Conservation (phyloP, 202 grass and related monocot genomes). For the Eragrostis tef region DNA sequence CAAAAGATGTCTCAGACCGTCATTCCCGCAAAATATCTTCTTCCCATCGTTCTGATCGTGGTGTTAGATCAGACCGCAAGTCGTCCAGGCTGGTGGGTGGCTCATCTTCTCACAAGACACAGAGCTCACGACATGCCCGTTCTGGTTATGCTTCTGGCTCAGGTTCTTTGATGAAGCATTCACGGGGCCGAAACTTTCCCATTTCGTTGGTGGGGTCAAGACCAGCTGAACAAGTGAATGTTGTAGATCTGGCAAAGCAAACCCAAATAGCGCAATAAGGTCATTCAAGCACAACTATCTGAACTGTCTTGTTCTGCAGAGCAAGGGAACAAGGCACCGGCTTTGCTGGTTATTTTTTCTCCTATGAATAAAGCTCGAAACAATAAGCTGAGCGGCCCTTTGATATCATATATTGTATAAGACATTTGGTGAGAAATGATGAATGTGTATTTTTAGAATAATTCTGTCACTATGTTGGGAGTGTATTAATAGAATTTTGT, state of each 20-base stretch:
- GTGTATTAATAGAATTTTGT: neutral
- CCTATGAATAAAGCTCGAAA: conserved; percentile 46
- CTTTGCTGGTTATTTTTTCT: neutral
- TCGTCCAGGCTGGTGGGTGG: conserved; percentile 45
- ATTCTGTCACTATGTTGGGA: neutral
- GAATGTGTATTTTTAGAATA: conserved; percentile 3
- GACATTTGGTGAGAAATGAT: conserved; percentile 2
- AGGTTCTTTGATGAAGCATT: conserved; percentile 46
- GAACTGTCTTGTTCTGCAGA: neutral
- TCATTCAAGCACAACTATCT: neutral
- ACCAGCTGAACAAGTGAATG: conserved; percentile 19
- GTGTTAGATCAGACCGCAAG: conserved; percentile 56
- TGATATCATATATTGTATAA: conserved; percentile 6
- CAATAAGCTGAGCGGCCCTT: conserved; percentile 25
- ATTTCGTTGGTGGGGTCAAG: conserved; percentile 22
- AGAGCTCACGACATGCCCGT: conserved; percentile 34
- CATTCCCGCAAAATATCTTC: conserved; percentile 60
- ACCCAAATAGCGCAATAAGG: neutral
- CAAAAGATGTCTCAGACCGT: conserved; percentile 72
- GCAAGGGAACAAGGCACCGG: neutral
- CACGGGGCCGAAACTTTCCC: conserved; percentile 47
- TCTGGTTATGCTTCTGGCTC: conserved; percentile 28
- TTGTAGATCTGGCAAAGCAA: conserved; percentile 25
- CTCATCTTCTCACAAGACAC: conserved; percentile 45
- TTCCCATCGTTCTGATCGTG: conserved; percentile 58